Conservation (phyloP, 495 filamentous ascomycete genomes). For the Cercophora sp. region DNA sequence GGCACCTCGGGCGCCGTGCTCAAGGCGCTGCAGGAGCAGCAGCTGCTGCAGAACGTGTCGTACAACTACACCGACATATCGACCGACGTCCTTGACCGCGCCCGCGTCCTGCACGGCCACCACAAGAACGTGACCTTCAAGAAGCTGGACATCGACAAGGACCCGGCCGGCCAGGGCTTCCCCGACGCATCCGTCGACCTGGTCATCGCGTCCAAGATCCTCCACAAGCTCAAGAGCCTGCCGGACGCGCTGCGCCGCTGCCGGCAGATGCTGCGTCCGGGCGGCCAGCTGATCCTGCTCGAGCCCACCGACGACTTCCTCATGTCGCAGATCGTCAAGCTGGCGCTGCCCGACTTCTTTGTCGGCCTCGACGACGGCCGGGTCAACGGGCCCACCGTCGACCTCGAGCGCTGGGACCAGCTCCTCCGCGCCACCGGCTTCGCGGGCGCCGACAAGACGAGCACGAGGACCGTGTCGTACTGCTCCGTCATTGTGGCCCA, state of each 20-base stretch:
- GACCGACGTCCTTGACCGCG: constrained; percentile 33
- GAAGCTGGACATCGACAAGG: constrained; percentile 41
- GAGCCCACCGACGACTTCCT: constrained; percentile 20
- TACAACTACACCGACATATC: constrained; percentile 51
- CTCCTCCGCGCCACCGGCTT: neutral
- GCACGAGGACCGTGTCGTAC: no score
- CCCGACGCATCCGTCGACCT: constrained; percentile 44
- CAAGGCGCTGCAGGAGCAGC: no score
- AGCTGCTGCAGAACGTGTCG: no score
- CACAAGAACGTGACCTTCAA: constrained; percentile 40
- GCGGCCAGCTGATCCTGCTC: constrained; percentile 35
- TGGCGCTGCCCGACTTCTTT: constrained; percentile 1
- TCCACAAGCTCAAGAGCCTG: constrained; percentile 47
- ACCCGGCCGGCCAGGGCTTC: constrained; percentile 41
- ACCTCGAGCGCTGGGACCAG: neutral
- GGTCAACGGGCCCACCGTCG: neutral
- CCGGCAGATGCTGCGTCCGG: constrained; percentile 44
- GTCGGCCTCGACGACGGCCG: neutral
- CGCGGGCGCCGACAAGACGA: neutral
- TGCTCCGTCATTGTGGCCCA: constrained; percentile 2
- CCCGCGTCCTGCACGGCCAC: constrained; percentile 13
- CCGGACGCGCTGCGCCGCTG: constrained; percentile 37
- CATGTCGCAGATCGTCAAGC: neutral
- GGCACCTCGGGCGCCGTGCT: no score
- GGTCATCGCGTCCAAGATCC: constrained; percentile 36